phyloP scores from a whole-genome alignment of 1,284 basidiomycete species.

The Bjerkandera adusta region DNA sequence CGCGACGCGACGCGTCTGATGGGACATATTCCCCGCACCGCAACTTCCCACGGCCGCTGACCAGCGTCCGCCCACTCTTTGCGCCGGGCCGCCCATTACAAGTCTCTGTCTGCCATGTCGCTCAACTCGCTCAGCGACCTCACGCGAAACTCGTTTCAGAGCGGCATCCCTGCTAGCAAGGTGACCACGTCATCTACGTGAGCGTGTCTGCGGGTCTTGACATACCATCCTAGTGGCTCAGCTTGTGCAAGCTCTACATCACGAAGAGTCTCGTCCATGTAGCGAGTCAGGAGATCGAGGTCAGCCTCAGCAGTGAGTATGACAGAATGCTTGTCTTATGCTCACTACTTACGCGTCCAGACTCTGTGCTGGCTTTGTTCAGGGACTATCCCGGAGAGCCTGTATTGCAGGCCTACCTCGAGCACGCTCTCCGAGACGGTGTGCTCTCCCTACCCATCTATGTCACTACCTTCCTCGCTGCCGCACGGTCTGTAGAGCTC shows the following conservation, averaged over 20 bases:
- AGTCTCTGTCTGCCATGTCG: too few relatives aligned
- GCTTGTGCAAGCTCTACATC: slow-evolving; percentile 57
- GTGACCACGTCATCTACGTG: slow-evolving; percentile 31
- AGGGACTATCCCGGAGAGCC: slow-evolving; percentile 64
- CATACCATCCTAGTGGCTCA: slow-evolving; percentile 52
- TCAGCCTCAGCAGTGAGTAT: slow-evolving; percentile 39
- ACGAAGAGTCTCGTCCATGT: slow-evolving; percentile 38
- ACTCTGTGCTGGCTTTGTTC: slow-evolving; percentile 65
- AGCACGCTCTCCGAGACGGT: slow-evolving; percentile 51
- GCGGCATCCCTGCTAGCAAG: slow-evolving; percentile 58
- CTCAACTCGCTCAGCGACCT: slow-evolving; percentile 64
- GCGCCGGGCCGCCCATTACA: too few relatives aligned
- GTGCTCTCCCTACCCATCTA: slow-evolving; percentile 57
- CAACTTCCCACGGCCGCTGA: too few relatives aligned
- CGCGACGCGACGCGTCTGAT: too few relatives aligned
- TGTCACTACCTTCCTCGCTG: slow-evolving; percentile 50
- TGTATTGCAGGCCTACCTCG: slow-evolving; percentile 59
- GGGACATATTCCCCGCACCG: too few relatives aligned
- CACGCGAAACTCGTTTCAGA: slow-evolving; percentile 70
- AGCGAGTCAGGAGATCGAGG: slow-evolving; percentile 28
- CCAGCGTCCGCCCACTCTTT: too few relatives aligned
- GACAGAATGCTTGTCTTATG: slow-evolving; percentile 35
- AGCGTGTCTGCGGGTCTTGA: slow-evolving; percentile 5
- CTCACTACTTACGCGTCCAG: slow-evolving; percentile 33
- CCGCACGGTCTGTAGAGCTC: slow-evolving; percentile 43